Base-by-base conservation (phyloP, 2,329 filamentous ascomycete genomes). In the Stachybotrys elegans region DNA sequence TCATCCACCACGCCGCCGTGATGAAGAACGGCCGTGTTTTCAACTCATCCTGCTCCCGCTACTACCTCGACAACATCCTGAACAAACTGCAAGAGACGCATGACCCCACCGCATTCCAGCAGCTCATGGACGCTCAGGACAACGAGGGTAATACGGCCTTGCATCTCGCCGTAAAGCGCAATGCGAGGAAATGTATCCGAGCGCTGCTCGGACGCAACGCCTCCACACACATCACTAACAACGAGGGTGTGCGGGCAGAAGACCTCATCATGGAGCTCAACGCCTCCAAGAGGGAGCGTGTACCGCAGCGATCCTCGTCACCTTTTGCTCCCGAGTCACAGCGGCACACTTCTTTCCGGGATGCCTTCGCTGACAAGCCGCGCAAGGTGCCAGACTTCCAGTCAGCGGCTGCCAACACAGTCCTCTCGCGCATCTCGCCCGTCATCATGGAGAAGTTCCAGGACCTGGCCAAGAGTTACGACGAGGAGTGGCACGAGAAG, bases 1-100 rank as follows among this genome's bases (percentile, higher is more conserved):
- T 95, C 42, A 92, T 98, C 57, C 93, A 97, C 59, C 92, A 97
- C 62, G 91, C 95, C 35, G 88, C 91, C 16, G 85, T 87, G 43
- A 92, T 92, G 56, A 95, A 92, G 45, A 83, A 84, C 54, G 88
- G 86, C 42, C 85, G 89, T 41, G 70, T 78, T 5, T 87, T 86
- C 48, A 95, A 92, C 64, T 90, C 91, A 60, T 84, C 87, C 19
- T 94, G 88, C 57, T 90, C 91, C 23, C 80, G 89, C 25, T 97
- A 97, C 63, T 98, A 98, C 65, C 79, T 95, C 23, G 92, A 97
- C 63, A 86, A 86, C 51, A 84, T 97, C 49, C 75, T 97, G 44
- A 92, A 94, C 64, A 90, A 86, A 62, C 79, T 98, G 48, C 81
- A 84, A 49, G 88, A 94, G 57, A 81, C 83, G 1, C 81, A 87